Conservation (phyloP, 179 eudicot species). For the Beta corolliflora region DNA sequence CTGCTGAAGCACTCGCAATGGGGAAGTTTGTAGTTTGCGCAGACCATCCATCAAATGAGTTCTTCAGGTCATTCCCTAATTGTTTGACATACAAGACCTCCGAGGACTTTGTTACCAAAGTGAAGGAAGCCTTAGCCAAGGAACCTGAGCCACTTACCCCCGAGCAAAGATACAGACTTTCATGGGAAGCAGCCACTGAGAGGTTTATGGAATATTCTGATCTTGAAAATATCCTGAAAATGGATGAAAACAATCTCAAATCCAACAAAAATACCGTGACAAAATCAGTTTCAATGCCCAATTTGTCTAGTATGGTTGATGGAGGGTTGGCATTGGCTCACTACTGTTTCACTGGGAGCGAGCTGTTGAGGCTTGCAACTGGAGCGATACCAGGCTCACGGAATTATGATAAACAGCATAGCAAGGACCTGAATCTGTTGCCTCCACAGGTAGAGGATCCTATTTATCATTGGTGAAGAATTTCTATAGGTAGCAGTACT, state of each 20-base stretch:
- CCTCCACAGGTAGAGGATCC: conserved; percentile 90
- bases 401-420: conserved; percentile 66
- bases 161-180: conserved; percentile 71
- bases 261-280: conserved; percentile 31
- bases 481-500: neutral
- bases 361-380: conserved; percentile 76
- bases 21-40: conserved; percentile 98
- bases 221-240: conserved; percentile 58
- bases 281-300: conserved; percentile 74
- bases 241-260: conserved; percentile 18
- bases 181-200: conserved; percentile 99
- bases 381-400: conserved; percentile 88
- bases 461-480: conserved; percentile 70
- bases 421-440: conserved; percentile 74
- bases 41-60: conserved; percentile 96
- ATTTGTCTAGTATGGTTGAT: conserved; percentile 66
- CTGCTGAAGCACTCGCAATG: conserved; percentile 99
- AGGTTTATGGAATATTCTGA: conserved; percentile 89
- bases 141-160: conserved; percentile 89
- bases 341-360: conserved; percentile 80
- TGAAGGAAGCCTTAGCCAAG: conserved; percentile 80
- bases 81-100: conserved; percentile 82
- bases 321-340: conserved; percentile 92
- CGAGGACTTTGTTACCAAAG: conserved; percentile 79
- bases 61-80: conserved; percentile 87